Conservation (phyloP, 192 early-diverging fungal genomes). For the Coemansia sp. region DNA sequence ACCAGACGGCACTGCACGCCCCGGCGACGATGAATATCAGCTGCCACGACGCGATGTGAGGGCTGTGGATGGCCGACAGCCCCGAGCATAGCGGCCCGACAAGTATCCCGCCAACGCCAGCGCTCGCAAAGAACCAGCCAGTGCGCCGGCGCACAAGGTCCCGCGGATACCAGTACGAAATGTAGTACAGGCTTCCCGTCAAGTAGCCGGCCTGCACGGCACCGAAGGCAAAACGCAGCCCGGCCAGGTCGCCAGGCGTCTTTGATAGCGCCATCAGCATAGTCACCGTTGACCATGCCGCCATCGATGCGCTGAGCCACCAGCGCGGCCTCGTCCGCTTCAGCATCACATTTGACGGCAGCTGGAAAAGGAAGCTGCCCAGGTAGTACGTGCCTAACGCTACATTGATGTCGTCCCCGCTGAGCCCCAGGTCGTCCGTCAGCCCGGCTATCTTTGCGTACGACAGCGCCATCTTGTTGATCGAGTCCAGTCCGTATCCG, state of each 20-base stretch:
- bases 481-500: slow-evolving; percentile 43
- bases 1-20: slow-evolving; percentile 28
- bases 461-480: slow-evolving; percentile 53
- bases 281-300: slow-evolving; percentile 40
- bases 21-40: slow-evolving; percentile 40
- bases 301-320: slow-evolving; percentile 43
- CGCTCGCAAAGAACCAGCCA: slow-evolving; percentile 51
- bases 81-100: slow-evolving; percentile 44
- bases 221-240: slow-evolving; percentile 41
- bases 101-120: slow-evolving; percentile 38
- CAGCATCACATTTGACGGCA: slow-evolving; percentile 49
- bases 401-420: slow-evolving; percentile 36
- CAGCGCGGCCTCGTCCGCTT: slow-evolving; percentile 31
- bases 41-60: slow-evolving; percentile 27
- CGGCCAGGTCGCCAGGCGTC: slow-evolving; percentile 16
- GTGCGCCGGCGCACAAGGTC: slow-evolving; percentile 37
- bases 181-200: slow-evolving; percentile 52
- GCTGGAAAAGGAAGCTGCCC: slow-evolving; percentile 47
- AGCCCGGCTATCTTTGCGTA: slow-evolving; percentile 49
- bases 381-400: slow-evolving; percentile 48
- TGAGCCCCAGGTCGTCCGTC: slow-evolving; percentile 25
- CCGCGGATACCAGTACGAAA: slow-evolving; percentile 54
- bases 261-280: slow-evolving; percentile 25
- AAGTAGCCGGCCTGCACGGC: slow-evolving; percentile 50
- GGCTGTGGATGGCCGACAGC: slow-evolving; percentile 13